A percentile compares a stretch with the other conserved stretches of the same genome.
Conservation (phyloP, 2,329 filamentous ascomycete species). For the Fusarium tricinctum region DNA sequence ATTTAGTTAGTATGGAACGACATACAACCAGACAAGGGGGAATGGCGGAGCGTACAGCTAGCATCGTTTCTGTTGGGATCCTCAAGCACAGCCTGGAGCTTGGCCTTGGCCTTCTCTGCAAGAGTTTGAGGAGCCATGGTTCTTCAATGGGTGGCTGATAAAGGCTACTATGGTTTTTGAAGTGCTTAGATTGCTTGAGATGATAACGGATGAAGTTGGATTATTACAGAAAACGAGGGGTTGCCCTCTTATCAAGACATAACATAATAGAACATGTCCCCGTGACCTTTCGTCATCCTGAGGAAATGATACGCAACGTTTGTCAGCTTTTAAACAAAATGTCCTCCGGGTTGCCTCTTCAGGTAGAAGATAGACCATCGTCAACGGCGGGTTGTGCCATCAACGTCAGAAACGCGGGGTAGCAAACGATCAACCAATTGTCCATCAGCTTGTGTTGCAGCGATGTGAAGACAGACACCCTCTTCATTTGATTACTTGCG, state of each 20-base stretch:
- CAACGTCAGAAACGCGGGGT: slow-evolving; percentile 45
- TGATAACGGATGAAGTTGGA: not conserved
- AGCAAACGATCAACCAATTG: slow-evolving; percentile 9
- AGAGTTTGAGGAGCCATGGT: slow-evolving; percentile 36
- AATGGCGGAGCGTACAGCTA: slow-evolving; percentile 1
- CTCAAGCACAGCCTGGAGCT: slow-evolving; percentile 39
- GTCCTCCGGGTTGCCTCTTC: slow-evolving; percentile 18
- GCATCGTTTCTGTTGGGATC: slow-evolving; percentile 37
- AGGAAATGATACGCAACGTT: slow-evolving; percentile 1
- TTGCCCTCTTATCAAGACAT: slow-evolving; percentile 15
- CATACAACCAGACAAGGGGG: accelerated
- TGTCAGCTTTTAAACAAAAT: slow-evolving; percentile 20
- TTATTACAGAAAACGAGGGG: slow-evolving; percentile 13
- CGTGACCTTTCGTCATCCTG: slow-evolving; percentile 36
- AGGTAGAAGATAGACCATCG: slow-evolving; percentile 23
- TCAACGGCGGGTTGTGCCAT: slow-evolving; percentile 20
- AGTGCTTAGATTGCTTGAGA: not conserved
- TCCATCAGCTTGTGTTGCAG: slow-evolving; percentile 3
- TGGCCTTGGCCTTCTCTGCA: slow-evolving; percentile 40
- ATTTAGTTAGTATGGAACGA: not conserved
- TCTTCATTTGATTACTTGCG: not conserved
- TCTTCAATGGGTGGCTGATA: not conserved
- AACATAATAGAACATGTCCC: not conserved
- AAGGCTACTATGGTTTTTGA: not conserved
- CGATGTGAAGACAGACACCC: not conserved